Base-by-base conservation (phyloP, 1,284 basidiomycete genomes). In the Amylostereum areolatum region DNA sequence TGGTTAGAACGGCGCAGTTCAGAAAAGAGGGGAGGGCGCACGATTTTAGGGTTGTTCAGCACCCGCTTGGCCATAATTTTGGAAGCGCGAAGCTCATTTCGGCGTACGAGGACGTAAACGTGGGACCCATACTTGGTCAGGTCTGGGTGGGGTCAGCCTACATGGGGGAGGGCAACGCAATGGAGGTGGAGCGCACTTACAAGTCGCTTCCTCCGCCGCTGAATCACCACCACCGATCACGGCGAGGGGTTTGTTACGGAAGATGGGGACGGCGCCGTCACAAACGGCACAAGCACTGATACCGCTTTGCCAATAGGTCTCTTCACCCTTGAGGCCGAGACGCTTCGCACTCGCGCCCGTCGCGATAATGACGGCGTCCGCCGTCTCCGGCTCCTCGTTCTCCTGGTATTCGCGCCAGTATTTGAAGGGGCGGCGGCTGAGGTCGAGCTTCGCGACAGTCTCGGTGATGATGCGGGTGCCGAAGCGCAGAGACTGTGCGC, bases 261-360 rank as follows among this genome's bases (percentile, higher is more conserved):
- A 99, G 65, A 99, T 98, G 28, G 96, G 96, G 12, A 99, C 96
- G 10, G 96, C 96, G 59, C 97, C 96, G 66, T 99, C 96, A 61
- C 97, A 99, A 3, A 99, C 97, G 2, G 97, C 96, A 67, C 96
- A 99, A 4, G 97, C 97, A 57, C 89, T 92, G 67, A 99, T 98
- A 57, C 96, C 97, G 59, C 87, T 92, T 71, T 99, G 95, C 97
- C 97, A 99, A 69, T 99, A 99, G 2, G 80, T 89, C 33, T 93
- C 84, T 70, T 99, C 97, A 39, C 97, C 97, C 50, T 87, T 89
- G 46, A 99, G 76, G 53, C 86, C 83, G 58, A 99, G 75, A 46
- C 97, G 82, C 69, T 96, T 96, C 32, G 96, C 96, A 48, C 89
- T 92, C 30, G 96, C 96, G 57, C 97, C 96, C 4, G 96, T 99